Evolutionary conservation across 495 filamentous ascomycete species (phyloP).

Genomic region (Parmelia sp.): DNA sequence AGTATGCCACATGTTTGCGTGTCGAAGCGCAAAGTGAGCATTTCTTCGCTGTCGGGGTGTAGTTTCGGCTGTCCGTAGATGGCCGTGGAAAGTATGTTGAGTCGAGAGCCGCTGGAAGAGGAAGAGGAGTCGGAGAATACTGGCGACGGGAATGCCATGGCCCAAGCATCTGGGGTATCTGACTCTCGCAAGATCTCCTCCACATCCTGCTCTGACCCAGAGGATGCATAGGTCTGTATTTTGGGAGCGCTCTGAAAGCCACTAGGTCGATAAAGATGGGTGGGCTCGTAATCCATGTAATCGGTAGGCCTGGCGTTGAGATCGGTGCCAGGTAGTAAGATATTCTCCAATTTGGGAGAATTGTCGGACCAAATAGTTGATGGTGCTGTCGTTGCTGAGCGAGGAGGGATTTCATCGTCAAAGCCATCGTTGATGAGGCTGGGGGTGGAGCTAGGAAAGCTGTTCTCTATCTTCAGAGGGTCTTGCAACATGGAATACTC

Average conservation of each 20-base stretch:
- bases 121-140: slow-evolving; percentile 26
- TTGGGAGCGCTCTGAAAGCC: neutral
- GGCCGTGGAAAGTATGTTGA: slow-evolving; percentile 5
- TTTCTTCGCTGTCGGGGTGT: slow-evolving; percentile 50
- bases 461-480: slow-evolving; percentile 5
- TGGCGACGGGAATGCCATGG: slow-evolving; percentile 30
- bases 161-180: slow-evolving; percentile 37
- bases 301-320: slow-evolving; percentile 34
- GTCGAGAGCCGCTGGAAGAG: slow-evolving; percentile 24
- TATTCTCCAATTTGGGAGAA: slow-evolving; percentile 39
- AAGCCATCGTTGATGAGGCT: slow-evolving; percentile 31
- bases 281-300: slow-evolving; percentile 29
- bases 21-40: slow-evolving; percentile 63
- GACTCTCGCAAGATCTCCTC: slow-evolving; percentile 55
- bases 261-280: slow-evolving; percentile 8
- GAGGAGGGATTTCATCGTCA: slow-evolving; percentile 29
- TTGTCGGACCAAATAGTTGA: slow-evolving; percentile 36
- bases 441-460: slow-evolving; percentile 21
- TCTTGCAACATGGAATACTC: neutral
- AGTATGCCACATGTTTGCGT: slow-evolving; percentile 69
- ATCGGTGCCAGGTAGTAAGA: slow-evolving; percentile 40
- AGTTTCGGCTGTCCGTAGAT: slow-evolving; percentile 44
- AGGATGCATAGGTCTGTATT: slow-evolving; percentile 12
- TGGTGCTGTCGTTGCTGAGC: slow-evolving; percentile 28
- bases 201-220: slow-evolving; percentile 46